A percentile compares a stretch with the other conserved stretches of the same genome.
phyloP scores from a whole-genome alignment of 1,139 yeast species.

The Suhomyces bolitotheri region DNA sequence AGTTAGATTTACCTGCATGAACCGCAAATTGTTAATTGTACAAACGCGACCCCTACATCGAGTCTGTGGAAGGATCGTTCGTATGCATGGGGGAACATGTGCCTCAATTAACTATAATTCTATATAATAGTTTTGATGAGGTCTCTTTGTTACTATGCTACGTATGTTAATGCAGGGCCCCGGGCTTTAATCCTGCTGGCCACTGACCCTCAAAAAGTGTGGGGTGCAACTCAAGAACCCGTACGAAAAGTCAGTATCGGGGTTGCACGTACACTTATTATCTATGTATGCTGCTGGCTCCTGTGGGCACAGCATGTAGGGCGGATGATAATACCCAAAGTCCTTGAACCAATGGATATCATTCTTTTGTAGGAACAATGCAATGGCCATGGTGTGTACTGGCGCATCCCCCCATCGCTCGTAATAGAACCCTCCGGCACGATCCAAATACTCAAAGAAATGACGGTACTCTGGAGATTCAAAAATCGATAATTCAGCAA shows the following conservation, averaged over 20 bases:
- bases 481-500: conserved; percentile 32
- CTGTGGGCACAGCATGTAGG: conserved; percentile 38
- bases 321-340: conserved; percentile 38
- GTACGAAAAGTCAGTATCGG: conserved; percentile 30
- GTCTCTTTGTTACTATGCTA: too few species aligned
- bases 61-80: too few species aligned
- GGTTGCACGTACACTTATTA: conserved; percentile 35
- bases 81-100: too few species aligned
- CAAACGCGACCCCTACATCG: too few species aligned
- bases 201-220: conserved; percentile 23
- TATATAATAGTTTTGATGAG: too few species aligned
- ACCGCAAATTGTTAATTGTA: too few species aligned
- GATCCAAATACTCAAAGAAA: conserved; percentile 31
- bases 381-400: conserved; percentile 33
- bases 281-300: conserved; percentile 16
- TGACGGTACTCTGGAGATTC: conserved; percentile 23
- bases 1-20: too few species aligned
- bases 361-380: conserved; percentile 23
- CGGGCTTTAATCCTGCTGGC: too few species aligned
- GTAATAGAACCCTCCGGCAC: conserved; percentile 37
- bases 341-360: conserved; percentile 36
- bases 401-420: conserved; percentile 50
- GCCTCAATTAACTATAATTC: too few species aligned
- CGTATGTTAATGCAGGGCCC: too few species aligned
- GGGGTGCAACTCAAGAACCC: conserved; percentile 34